Evolutionary conservation across 2,329 filamentous ascomycete genomes (phyloP).

Genomic region (Claviceps cyperi): DNA sequence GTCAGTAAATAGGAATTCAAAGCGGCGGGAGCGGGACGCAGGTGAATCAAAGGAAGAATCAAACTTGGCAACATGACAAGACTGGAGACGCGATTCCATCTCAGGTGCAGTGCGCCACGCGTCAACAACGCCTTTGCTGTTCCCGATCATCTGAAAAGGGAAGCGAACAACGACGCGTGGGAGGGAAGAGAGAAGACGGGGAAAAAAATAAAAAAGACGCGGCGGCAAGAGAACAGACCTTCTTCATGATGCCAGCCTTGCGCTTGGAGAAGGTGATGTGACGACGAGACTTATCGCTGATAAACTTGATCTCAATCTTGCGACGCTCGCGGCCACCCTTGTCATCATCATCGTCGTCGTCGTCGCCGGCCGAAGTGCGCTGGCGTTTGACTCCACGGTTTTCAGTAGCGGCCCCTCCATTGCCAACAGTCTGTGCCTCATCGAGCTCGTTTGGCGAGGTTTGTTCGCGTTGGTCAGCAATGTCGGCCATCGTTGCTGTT

Average conservation of each 20-base stretch:
- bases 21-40: too few relatives aligned
- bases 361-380: conserved; percentile 70
- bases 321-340: conserved; percentile 94
- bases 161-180: too few relatives aligned
- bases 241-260: conserved; percentile 99
- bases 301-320: conserved; percentile 99
- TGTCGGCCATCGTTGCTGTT: conserved; percentile 51
- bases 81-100: too few relatives aligned
- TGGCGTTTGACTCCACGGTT: conserved; percentile 79
- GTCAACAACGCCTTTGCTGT: too few relatives aligned
- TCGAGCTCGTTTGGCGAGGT: conserved; percentile 61
- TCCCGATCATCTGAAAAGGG: too few relatives aligned
- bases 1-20: too few relatives aligned
- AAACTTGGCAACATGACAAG: too few relatives aligned
- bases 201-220: background rate
- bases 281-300: conserved; percentile 97
- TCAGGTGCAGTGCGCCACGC: too few relatives aligned
- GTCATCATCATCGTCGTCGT: conserved; percentile 95
- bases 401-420: conserved; percentile 55
- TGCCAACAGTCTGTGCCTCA: conserved; percentile 56
- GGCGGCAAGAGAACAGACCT: conserved; percentile 46
- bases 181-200: background rate
- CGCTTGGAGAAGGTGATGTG: conserved; percentile 99
- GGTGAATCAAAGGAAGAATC: too few relatives aligned
- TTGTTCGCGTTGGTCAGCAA: conserved; percentile 64